Evolutionary conservation across 2,329 filamentous ascomycete genomes (phyloP), one percentile per base, ranked within the genome.

Genomic region (Cercospora sesami): DNA sequence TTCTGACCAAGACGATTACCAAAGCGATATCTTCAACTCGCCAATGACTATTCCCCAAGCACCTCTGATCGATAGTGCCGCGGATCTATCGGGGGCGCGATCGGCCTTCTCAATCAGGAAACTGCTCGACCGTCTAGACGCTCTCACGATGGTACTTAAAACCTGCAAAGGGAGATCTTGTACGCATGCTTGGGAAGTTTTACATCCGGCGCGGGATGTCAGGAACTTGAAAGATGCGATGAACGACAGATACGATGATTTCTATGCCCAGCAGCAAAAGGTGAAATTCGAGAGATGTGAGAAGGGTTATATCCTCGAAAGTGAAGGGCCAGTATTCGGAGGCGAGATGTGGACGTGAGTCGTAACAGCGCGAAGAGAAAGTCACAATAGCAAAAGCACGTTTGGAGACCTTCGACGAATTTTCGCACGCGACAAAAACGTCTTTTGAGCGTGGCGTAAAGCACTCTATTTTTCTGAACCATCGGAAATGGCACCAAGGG

Each of bases 231-330:
- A 28, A 21, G 69, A 70, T 12, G 69, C 71, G 16, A 33, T 70
- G 51, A 14, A 42, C 7, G 31, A 55, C 14, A 28, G 21, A 1
- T 73, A 62, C n/a, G 66, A 73, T 55, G 23, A 59, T 1, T 73
- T 71, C 18, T 73, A 73, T 42, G 60, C 60, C 8, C 30, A 48
- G 57, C 69, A 69, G 63, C 60, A 68, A 18, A 66, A 64, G 10
- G 69, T 71, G 23, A 59, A 28, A 31, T 73, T 70, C 48, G 71
- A 69, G n/a, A 68, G 48, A 42, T 73, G 71, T 58, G 71, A 73
- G 59, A 70, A 71, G 61, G 71, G 71, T 1, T 73, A 70, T 33
- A 73, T 71, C 36, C n/a, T 69, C 3, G 71, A 67, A 21, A 71
- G 69, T 57, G 71, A 73, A 31, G 71, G 71, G 5, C 60, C 66